Base-by-base conservation (phyloP, 768 basidiomycete species). In the Royoungia palumana region DNA sequence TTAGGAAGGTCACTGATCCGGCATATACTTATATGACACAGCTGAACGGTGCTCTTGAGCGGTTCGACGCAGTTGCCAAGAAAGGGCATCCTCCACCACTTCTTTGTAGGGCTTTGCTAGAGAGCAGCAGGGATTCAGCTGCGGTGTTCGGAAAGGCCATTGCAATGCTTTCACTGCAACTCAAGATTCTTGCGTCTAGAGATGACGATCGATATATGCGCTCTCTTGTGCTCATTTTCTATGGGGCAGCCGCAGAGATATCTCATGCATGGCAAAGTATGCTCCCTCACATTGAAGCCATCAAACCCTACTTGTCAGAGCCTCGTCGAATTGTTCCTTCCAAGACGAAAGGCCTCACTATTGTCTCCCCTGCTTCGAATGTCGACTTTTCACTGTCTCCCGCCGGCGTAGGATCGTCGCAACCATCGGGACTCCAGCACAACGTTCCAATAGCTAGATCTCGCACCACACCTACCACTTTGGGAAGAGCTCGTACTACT, bases 161-260 rank as follows among this genome's bases (percentile, higher is more conserved):
- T 24, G 81, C 82, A 2, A 88, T 94, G 40, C 73, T 98, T 35
- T 71, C 80, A 32, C 69, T 91, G 20, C 94, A 96, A 68, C 75
- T 95, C 44, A 85, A 84, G 64, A 80, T 84, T n/a, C 71, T 89
- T 5, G 79, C 82, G 14, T 76, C 78, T 19, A 74, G 78, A 34
- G 88, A 90, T 50, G 92, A 96, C 67, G 78, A 84, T n/a, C 81
- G 94, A 16, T 94, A 89, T 67, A 81, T 91, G 43, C 75, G 94
- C 28, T 89, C 89, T 59, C 81, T 98, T 63, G 69, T 95, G 27
- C 69, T 96, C 47, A 85, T 90, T 67, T 75, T 98, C 30, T 94
- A 93, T 60, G 94, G 92, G 9, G 87, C 92, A 13, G 82, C 85
- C 58, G 89, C 87, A 6, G 96, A 99, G 67, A 82, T 97, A 37